These are phyloP conservation scores for Solanum chmielewskii DNA, from an alignment of 257 asterid genomes.

Conservation along the genomic window DNA sequence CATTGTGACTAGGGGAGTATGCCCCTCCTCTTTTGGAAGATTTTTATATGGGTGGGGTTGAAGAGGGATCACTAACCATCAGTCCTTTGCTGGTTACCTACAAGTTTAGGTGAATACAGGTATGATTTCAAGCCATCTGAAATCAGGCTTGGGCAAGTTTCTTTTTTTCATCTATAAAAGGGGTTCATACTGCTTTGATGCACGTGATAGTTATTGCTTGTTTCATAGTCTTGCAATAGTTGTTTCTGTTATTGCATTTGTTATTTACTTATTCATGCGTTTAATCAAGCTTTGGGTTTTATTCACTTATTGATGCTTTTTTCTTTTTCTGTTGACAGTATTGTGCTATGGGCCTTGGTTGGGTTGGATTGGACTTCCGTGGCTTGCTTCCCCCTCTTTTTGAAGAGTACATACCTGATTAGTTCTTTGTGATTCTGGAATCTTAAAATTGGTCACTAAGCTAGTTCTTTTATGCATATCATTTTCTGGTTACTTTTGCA, in stretches of 20 bases:
- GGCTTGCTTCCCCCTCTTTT: constrained; percentile 96
- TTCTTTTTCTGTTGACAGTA: constrained; percentile 43
- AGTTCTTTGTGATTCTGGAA: not conserved
- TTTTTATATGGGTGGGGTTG: not conserved
- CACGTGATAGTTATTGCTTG: not conserved
- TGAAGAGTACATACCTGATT: constrained; percentile 62
- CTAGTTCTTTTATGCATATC: constrained; percentile 5
- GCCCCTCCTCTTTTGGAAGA: not conserved
- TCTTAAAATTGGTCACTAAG: not conserved
- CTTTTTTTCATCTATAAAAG: not conserved
- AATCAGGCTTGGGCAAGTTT: not conserved
- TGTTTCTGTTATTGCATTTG: not conserved
- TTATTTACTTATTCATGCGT: not conserved
- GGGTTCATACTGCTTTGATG: not conserved
- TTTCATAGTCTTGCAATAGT: not conserved
- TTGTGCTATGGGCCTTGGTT: constrained; percentile 94
- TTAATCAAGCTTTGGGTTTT: not conserved
- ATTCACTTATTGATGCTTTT: not conserved
- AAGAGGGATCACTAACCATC: not conserved
- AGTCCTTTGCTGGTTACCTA: not conserved
- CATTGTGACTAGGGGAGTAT: not conserved
- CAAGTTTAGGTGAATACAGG: not conserved
- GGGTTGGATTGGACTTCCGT: constrained; percentile 95
- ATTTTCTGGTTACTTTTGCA: constrained; percentile 19
- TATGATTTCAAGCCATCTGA: not conserved